Base-by-base conservation (phyloP, 371 early-diverging fungal genomes). In the Sporodiniella umbellata region DNA sequence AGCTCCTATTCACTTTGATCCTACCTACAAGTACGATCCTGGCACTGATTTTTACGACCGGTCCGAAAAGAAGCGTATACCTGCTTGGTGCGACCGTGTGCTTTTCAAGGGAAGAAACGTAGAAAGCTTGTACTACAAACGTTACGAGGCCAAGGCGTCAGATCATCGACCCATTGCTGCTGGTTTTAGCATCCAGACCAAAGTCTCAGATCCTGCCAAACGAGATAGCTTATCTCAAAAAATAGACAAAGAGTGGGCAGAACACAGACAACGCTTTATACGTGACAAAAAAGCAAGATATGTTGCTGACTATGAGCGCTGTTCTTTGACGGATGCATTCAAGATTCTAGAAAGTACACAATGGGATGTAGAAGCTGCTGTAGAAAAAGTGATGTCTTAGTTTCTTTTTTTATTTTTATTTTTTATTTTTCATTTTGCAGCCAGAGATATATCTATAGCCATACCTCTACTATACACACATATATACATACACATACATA, bases 41-140 rank as follows among this genome's bases (percentile, higher is more conserved):
- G 83, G 83, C 8, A 80, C 81, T 22, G 79, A 86, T 18, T 60
- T 58, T 11, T 94, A 90, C 53, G 94, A 94, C 56, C 72, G 87
- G 3, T 85, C 86, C 5, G 92, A 92, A 19, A 94, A 94, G 66
- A 70, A 84, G 59, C 79, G 94, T 14, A 78, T 87, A 0, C 94
- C 94, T 1, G 87, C 90, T 3, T 94, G 88, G 87, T 94, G 93
- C 47, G 94, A 94, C 66, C 80, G 94, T n/a, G 75, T 87, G 30
- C 56, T 87, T 21, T 83, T 66, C 54, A 60, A 77, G 28, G 78
- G 73, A 6, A 51, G 51, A 2, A 56, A 60, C 31, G 61, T 75
- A 15, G 42, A 69, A 12, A 70, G 64, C 23, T 19, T 71, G 21
- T 72, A 63, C 45, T 79, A 81, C 53, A 49, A 46, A 23, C 54